These are phyloP conservation scores for Panicum hallii DNA, from an alignment of 202 grass and related monocot species.

Conservation along the genomic window DNA sequence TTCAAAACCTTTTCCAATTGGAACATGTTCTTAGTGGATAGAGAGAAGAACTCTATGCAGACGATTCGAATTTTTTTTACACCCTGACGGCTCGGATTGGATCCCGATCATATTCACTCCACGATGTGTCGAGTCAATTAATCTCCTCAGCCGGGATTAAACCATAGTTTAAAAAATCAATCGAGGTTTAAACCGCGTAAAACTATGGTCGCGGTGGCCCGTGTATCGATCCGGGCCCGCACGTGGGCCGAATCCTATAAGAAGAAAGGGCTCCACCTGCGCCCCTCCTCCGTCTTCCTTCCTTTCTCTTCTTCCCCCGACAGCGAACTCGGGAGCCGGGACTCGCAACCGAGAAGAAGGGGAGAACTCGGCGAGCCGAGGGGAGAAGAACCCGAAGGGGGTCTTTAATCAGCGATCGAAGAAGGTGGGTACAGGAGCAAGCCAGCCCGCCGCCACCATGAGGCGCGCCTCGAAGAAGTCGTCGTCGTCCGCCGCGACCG, in stretches of 20 bases:
- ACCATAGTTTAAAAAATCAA: not conserved
- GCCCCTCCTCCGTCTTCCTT: not conserved
- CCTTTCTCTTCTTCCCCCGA: not conserved
- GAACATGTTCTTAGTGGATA: too few species aligned
- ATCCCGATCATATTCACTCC: too few species aligned
- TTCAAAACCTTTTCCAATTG: too few species aligned
- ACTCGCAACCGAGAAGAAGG: constrained; percentile 22
- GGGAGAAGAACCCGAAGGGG: constrained; percentile 1
- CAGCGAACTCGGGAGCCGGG: constrained; percentile 36
- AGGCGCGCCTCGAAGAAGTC: constrained; percentile 66
- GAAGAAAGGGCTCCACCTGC: constrained; percentile 39
- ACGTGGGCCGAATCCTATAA: constrained; percentile 61
- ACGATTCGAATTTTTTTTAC: too few species aligned
- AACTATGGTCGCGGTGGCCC: constrained; percentile 20
- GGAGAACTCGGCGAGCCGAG: constrained; percentile 27
- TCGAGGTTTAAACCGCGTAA: not conserved
- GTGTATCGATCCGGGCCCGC: constrained; percentile 29
- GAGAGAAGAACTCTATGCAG: too few species aligned
- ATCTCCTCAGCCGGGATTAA: not conserved
- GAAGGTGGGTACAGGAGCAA: not conserved
- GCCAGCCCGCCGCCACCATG: constrained; percentile 34
- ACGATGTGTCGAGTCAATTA: not conserved
- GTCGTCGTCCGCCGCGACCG: constrained; percentile 47
- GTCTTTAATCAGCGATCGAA: constrained; percentile 17
- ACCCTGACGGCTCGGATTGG: too few species aligned